Percentiles rank a stretch among this genome's conserved stretches.
Evolutionary conservation across 164 flowering plant genomes (phyloP).

Genomic region (Chloranthus sessilifolius): DNA sequence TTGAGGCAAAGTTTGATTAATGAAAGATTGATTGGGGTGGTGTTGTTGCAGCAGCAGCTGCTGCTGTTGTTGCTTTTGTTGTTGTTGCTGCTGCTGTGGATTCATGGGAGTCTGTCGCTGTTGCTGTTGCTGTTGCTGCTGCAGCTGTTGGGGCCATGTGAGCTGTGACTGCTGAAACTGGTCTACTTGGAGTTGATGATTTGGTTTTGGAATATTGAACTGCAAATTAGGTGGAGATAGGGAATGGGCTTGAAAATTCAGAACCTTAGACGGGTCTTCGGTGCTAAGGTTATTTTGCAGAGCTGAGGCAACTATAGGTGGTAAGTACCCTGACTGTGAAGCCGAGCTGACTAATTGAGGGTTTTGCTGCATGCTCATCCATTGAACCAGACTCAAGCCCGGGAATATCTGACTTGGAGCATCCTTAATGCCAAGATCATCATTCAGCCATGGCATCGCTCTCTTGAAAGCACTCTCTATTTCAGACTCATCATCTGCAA

Average conservation of each 20-base stretch:
- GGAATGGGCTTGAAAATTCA: constrained; percentile 69
- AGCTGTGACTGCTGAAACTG: constrained; percentile 51
- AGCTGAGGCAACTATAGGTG: constrained; percentile 47
- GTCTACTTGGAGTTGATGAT: constrained; percentile 34
- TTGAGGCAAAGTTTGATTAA: constrained; percentile 29
- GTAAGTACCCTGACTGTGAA: constrained; percentile 57
- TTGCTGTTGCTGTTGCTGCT: constrained; percentile 26
- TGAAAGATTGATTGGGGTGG: constrained; percentile 20
- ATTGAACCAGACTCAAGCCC: constrained; percentile 84
- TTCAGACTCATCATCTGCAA: constrained; percentile 78
- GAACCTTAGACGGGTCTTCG: constrained; percentile 71
- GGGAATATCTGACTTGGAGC: constrained; percentile 64
- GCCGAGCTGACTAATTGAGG: constrained; percentile 45
- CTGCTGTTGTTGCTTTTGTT: constrained; percentile 34
- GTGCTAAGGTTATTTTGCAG: constrained; percentile 40
- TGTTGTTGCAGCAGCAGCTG: constrained; percentile 28
- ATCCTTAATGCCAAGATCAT: constrained; percentile 77
- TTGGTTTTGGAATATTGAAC: constrained; percentile 39
- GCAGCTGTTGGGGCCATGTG: constrained; percentile 30
- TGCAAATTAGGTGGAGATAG: constrained; percentile 43
- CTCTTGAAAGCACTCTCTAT: constrained; percentile 73
- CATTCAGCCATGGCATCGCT: constrained; percentile 94
- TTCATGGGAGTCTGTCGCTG: constrained; percentile 32
- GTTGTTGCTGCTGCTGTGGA: constrained; percentile 27
- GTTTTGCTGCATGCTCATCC: constrained; percentile 97